These are phyloP conservation scores for Arthroderma sp. DNA, from an alignment of 2,329 filamentous ascomycete species.

Conservation along the genomic window DNA sequence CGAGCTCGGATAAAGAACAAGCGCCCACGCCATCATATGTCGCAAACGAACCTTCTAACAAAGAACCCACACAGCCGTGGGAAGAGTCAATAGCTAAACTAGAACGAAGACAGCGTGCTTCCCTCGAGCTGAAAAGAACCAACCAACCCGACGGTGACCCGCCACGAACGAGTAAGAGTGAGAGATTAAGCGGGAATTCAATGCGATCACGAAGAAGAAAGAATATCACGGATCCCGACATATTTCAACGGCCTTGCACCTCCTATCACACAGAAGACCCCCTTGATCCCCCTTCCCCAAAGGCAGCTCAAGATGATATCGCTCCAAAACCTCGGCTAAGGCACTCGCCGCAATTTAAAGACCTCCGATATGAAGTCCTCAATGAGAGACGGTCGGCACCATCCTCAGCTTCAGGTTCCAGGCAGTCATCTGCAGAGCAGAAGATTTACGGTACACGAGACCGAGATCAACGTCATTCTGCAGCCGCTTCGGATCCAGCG, in stretches of 20 bases:
- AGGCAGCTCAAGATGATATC: background rate
- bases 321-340: slow-evolving; percentile 13
- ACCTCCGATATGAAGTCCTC: slow-evolving; percentile 13
- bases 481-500: slow-evolving; percentile 46
- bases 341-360: slow-evolving; percentile 12
- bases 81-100: slow-evolving; percentile 1
- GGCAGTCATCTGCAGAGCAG: slow-evolving; percentile 5
- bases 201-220: slow-evolving; percentile 23
- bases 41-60: background rate
- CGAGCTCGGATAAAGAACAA: background rate
- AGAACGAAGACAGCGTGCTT: background rate
- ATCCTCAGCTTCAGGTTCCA: slow-evolving; percentile 3
- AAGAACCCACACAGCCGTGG: background rate
- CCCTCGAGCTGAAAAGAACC: background rate
- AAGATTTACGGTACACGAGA: background rate
- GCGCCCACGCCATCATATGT: background rate
- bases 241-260: slow-evolving; percentile 27
- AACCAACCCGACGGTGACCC: background rate
- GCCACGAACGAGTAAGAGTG: slow-evolving; percentile 21
- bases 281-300: background rate
- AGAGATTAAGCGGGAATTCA: slow-evolving; percentile 19
- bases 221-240: slow-evolving; percentile 32
- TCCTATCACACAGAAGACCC: slow-evolving; percentile 20
- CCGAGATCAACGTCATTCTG: slow-evolving; percentile 41
- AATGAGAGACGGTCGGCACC: background rate